Conservation (phyloP, 257 asterid species). For the Gentiana dahurica region DNA sequence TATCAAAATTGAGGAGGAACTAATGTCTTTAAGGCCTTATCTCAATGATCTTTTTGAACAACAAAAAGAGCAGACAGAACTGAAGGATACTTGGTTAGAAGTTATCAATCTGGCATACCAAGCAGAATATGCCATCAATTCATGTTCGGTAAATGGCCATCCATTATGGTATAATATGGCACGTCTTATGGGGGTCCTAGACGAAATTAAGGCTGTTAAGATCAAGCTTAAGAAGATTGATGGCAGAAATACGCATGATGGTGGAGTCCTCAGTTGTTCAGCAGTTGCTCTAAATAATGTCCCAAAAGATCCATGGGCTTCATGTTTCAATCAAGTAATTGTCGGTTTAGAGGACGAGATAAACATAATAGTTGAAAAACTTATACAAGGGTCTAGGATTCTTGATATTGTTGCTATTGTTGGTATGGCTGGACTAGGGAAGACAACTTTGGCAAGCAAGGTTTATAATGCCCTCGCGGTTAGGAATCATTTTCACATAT, state of each 20-base stretch:
- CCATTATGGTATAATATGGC: slow-evolving; percentile 1
- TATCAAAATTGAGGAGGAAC: not conserved
- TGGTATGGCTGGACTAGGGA: slow-evolving; percentile 4
- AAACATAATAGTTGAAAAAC: not conserved
- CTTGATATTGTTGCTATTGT: not conserved
- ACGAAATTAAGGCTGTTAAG: slow-evolving; percentile 1
- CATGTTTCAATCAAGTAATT: not conserved
- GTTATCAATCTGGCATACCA: slow-evolving; percentile 1
- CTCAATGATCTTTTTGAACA: too few species aligned
- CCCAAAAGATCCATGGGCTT: not conserved
- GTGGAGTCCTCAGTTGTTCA: not conserved
- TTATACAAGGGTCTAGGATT: not conserved
- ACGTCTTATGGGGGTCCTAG: not conserved
- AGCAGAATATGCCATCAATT: slow-evolving; percentile 4
- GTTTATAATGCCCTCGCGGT: not conserved
- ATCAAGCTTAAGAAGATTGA: not conserved
- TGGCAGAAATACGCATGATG: not conserved
- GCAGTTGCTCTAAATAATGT: not conserved
- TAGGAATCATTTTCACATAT: not conserved
- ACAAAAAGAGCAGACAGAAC: not conserved
- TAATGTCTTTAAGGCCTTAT: not conserved
- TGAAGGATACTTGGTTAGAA: not conserved
- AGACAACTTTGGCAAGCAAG: slow-evolving; percentile 5
- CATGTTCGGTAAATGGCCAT: not conserved
- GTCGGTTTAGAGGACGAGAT: slow-evolving; percentile 1